Evolutionary conservation across 2,329 filamentous ascomycete species (phyloP).

Genomic region (Penicillium sp.): DNA sequence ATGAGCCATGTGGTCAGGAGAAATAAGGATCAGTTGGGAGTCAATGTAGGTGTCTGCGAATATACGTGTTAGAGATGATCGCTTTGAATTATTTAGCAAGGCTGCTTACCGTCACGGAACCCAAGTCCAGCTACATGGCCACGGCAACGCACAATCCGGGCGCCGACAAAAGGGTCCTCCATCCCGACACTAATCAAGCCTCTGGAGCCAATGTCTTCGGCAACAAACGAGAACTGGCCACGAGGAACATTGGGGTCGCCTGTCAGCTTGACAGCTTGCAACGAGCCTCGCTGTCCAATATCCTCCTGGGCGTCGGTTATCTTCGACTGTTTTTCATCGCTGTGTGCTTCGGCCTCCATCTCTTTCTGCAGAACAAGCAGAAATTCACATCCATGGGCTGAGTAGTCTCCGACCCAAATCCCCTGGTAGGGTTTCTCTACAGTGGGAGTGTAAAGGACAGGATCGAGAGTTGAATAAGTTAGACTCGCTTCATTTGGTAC

Average conservation of each 20-base stretch:
- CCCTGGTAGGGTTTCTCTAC: constrained; percentile 77
- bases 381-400: constrained; percentile 84
- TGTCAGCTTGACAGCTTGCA: constrained; percentile 87
- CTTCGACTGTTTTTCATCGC: not conserved
- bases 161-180: constrained; percentile 69
- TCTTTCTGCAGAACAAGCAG: constrained; percentile 75
- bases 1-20: constrained; percentile 72
- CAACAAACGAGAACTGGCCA: constrained; percentile 78
- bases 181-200: constrained; percentile 64
- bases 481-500: constrained; percentile 48
- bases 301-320: constrained; percentile 20
- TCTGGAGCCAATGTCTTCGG: constrained; percentile 67
- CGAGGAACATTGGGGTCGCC: constrained; percentile 87
- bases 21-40: constrained; percentile 74
- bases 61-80: constrained; percentile 6
- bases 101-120: constrained; percentile 66
- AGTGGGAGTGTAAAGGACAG: constrained; percentile 75
- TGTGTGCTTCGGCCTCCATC: not conserved
- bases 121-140: constrained; percentile 75
- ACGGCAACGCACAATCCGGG: constrained; percentile 67
- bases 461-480: constrained; percentile 71
- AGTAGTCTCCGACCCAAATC: constrained; percentile 91
- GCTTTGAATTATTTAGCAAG: no score
- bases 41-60: constrained; percentile 58
- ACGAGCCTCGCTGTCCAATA: constrained; percentile 59